Percentiles rank a stretch among this genome's conserved stretches.
These are phyloP conservation scores for Calocybe gangraenosa DNA, from an alignment of 768 basidiomycete genomes.

Conservation along the genomic window DNA sequence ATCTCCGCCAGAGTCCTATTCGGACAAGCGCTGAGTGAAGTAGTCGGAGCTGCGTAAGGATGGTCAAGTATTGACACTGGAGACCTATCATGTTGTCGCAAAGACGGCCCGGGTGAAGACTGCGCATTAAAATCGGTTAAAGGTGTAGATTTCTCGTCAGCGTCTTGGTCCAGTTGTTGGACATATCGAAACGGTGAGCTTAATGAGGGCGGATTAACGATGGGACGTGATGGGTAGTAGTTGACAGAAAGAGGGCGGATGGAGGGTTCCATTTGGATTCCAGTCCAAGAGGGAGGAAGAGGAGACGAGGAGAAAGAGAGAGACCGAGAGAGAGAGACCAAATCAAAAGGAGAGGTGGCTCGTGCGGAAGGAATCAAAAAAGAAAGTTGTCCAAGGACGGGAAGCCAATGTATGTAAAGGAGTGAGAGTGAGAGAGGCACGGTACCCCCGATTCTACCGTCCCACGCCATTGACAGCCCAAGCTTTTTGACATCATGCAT, in stretches of 20 bases:
- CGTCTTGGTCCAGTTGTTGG: slow-evolving; percentile 18
- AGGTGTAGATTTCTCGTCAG: slow-evolving; percentile 21
- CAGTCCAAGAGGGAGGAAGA: slow-evolving; percentile 23
- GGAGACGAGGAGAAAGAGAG: slow-evolving; percentile 15
- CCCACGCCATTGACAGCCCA: slow-evolving; percentile 14
- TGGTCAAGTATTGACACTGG: slow-evolving; percentile 8
- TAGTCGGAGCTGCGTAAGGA: slow-evolving; percentile 8
- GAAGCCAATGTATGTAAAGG: background rate
- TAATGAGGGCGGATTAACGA: slow-evolving; percentile 23
- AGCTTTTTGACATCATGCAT: slow-evolving; percentile 11
- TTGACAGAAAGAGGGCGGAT: slow-evolving; percentile 23
- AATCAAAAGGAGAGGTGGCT: background rate
- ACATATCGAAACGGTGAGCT: slow-evolving; percentile 32
- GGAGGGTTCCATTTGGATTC: slow-evolving; percentile 24
- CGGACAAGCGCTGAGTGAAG: slow-evolving; percentile 12
- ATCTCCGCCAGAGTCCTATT: slow-evolving; percentile 8
- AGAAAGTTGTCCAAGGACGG: slow-evolving; percentile 14
- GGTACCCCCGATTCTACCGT: slow-evolving; percentile 6
- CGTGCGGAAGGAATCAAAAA: slow-evolving; percentile 9
- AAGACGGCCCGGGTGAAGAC: slow-evolving; percentile 8
- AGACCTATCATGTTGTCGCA: slow-evolving; percentile 6
- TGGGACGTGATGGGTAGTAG: slow-evolving; percentile 26
- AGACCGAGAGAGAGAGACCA: slow-evolving; percentile 12
- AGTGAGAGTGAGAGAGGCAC: slow-evolving; percentile 4
- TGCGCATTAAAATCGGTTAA: slow-evolving; percentile 19